Base-by-base conservation (phyloP, 345 rosid genomes). In the Eucalyptus regnans region DNA sequence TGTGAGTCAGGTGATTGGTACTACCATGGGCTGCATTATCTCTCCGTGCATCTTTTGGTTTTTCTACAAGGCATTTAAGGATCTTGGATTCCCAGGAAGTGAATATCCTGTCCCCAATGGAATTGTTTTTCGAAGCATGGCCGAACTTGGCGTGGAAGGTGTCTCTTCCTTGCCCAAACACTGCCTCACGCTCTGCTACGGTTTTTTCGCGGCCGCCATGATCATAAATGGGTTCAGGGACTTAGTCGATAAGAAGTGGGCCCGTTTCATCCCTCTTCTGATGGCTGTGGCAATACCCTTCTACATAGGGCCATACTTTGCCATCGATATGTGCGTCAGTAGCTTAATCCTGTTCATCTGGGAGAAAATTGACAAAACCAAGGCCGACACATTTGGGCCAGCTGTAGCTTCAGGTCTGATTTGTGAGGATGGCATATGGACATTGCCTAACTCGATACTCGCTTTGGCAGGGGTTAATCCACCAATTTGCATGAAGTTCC, bases 281-380 rank as follows among this genome's bases (percentile, higher is more conserved):
- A 92, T 93, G 95, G 93, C 93, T 29, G 90, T 93, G 95, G 93
- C 93, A 22, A 86, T 88, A 66, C 93, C 93, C 7, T 92, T 92
- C 90, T 91, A 90, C 71, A 48, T 91, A 5, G 93, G 94, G 50
- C 88, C 91, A 6, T 93, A 91, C 91, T 91, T 93, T 71, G 90
- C 95, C 49, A 90, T 93, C 7, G 90, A 93, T 22, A 92, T 91
- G 95, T 93, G 93, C 33, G 81, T 90, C 33, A 93, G 94, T 46
- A 91, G 89, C 37, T 54, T 90, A 88, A 86, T 93, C 17, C 52
- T 90, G 84, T 91, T 90, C 43, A 84, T 90, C 5, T 90, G 92
- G 90, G 91, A 90, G 86, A 89, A 50, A 33, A 22, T 89, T 4
- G 88, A 90, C 91, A 92, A 89, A 89, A 87, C 51, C 58, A 91